Base-by-base conservation (phyloP, 148 eudicot species). In the Camellia japonica region DNA sequence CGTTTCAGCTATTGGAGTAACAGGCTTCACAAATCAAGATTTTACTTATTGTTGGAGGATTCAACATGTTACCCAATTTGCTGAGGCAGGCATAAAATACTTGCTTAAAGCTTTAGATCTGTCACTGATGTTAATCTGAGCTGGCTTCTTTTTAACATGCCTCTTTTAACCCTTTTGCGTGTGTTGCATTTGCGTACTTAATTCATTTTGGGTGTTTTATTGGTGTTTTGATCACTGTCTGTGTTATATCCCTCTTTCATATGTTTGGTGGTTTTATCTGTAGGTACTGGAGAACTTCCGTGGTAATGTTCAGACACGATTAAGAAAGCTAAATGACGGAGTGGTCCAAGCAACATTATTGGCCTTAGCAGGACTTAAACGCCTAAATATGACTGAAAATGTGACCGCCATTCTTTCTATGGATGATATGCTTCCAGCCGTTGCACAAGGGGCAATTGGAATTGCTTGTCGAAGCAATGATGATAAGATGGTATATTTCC, bases 361-460 rank as follows among this genome's bases (percentile, higher is more conserved):
- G 84, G 99, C 97, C 74, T 79, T 93, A 83, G 97, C 99, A 51
- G 99, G 99, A 69, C 92, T 95, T 7, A 95, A 89, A 83, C 93
- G 97, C 23, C 84, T 95, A 68, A 86, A 80, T 75, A 93, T 93
- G 97, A 93, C 97, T 7, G 99, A 95, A 80, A 87, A 87, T 83
- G 97, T 95, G 56, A 77, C 94, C 67, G 82, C 97, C 19, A 73
- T 93, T 79, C 92, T 95, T 51, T 84, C 96, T 30, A 89, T 91
- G 77, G 99, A 95, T 52, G 97, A 95, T 78, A 95, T 93, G 99
- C 97, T 95, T 83, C 99, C 99, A 44, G 99, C 99, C 70, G 99
- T 95, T 82, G 97, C 97, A 79, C 97, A 93, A 83, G 97, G 97
- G 52, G 99, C 99, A 9, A 95, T 93, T 82, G 99, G 99, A 68